Percentiles rank a stretch among this genome's conserved stretches.
These are phyloP conservation scores for Chaetoceros tenuissimus DNA, from an alignment of 108 stramenopile genomes.

Conservation along the genomic window DNA sequence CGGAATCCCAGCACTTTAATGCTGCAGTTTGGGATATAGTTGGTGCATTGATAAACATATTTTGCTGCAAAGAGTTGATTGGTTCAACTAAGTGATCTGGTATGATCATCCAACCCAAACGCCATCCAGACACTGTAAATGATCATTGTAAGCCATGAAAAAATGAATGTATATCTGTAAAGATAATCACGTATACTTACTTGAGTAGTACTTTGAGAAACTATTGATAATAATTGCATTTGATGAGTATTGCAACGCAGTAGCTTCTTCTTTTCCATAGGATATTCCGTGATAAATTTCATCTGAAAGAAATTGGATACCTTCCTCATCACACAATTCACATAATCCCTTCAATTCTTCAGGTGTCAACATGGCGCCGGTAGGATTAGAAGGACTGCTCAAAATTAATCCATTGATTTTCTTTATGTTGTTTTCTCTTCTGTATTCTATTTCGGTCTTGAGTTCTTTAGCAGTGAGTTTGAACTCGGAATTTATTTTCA, in stretches of 20 bases:
- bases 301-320: slow-evolving; percentile 82
- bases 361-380: slow-evolving; percentile 78
- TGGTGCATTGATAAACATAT: slow-evolving; percentile 93
- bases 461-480: slow-evolving; percentile 80
- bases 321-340: slow-evolving; percentile 61
- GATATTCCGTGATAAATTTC: slow-evolving; percentile 94
- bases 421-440: slow-evolving; percentile 22
- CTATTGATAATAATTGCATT: slow-evolving; percentile 83
- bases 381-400: slow-evolving; percentile 80
- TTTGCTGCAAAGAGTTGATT: slow-evolving; percentile 81
- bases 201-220: slow-evolving; percentile 92
- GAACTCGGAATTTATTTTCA: slow-evolving; percentile 65
- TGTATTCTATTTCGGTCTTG: slow-evolving; percentile 30
- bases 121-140: slow-evolving; percentile 83
- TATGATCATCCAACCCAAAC: slow-evolving; percentile 88
- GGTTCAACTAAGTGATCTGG: slow-evolving; percentile 57
- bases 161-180: background rate
- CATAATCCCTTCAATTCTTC: slow-evolving; percentile 74
- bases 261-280: slow-evolving; percentile 79
- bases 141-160: background rate
- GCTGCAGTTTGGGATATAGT: slow-evolving; percentile 87
- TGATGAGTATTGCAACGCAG: slow-evolving; percentile 61
- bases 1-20: slow-evolving; percentile 65
- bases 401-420: slow-evolving; percentile 78
- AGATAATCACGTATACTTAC: no score